A percentile compares a stretch with the other conserved stretches of the same genome.
These are phyloP conservation scores for Parsonsia alboflavescens DNA, from an alignment of 257 asterid species.

Conservation along the genomic window DNA sequence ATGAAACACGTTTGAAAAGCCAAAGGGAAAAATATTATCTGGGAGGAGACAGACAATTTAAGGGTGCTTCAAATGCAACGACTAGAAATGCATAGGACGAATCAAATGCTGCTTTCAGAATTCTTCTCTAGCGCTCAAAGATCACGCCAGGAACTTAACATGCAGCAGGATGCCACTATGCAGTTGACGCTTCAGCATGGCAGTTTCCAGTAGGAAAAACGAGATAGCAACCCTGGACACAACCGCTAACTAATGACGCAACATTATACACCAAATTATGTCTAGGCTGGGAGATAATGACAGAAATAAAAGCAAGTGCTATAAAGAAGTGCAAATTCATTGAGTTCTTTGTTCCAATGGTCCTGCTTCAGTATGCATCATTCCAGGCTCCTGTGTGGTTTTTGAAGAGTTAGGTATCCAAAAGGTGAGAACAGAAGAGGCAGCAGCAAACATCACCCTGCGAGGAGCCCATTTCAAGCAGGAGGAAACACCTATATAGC, in stretches of 20 bases:
- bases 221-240: neutral
- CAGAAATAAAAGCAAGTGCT: neutral
- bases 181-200: neutral
- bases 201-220: neutral
- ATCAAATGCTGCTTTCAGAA: too few species aligned
- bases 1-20: too few species aligned
- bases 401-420: slow-evolving; percentile 70
- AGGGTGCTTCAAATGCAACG: neutral
- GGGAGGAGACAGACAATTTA: neutral
- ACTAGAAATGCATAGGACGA: neutral
- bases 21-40: too few species aligned
- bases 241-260: neutral
- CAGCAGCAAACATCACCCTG: slow-evolving; percentile 78
- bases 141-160: too few species aligned
- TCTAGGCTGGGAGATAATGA: neutral
- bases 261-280: neutral
- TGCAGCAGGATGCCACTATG: neutral
- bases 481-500: slow-evolving; percentile 63
- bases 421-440: slow-evolving; percentile 74
- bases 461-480: slow-evolving; percentile 96
- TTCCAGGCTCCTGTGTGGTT: slow-evolving; percentile 21
- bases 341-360: slow-evolving; percentile 16
- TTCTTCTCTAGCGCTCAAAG: too few species aligned
- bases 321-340: neutral
- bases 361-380: neutral